Base-by-base conservation (phyloP, 2,329 filamentous ascomycete genomes). In the Hypoxylon sp. region DNA sequence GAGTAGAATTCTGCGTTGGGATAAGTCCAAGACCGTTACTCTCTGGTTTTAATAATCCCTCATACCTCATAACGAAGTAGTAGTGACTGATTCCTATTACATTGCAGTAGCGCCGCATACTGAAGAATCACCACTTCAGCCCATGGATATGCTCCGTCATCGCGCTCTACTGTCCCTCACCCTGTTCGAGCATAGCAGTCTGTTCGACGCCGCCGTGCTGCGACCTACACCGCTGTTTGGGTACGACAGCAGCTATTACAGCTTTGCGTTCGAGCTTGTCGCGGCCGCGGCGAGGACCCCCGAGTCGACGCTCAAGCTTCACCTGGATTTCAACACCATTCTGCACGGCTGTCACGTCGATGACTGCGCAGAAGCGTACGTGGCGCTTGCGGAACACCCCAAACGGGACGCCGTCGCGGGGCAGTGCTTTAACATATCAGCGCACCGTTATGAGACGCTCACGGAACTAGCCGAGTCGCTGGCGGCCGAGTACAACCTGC, bases 141-240 rank as follows among this genome's bases (percentile, higher is more conserved):
- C 71, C 0, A 65, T 72, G 0, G 59, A 65, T 0, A 20, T 75
- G 0, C 11, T 77, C 0, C 24, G 57, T 1, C 60, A 67, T 13
- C 75, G 80, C 3, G 69, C 75, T 0, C 59, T 66, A 1, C 66
- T 70, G 17, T 72, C 74, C 0, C 37, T 71, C 3, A 66, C 69
- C n/a, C 72, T 76, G 37, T 74, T 81, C 15, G 69, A 77, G 4
- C 64, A 79, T 35, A 18, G 27, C 0, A 70, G 74, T 24, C 57
- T 75, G 0, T 81, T 82, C 55, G 77, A 81, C 41, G 75, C 74
- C 0, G 73, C 75, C 0, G 60, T 83, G 0, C 55, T 81, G 2
- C 72, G 80, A 2, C 78, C 80, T 3, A 83, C 80, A 0, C 77
- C 75, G 9, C 73, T 83, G 0, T 81, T 75, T 64, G 79, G 80